These are phyloP conservation scores for Pyrenochaeta sp. DNA, from an alignment of 2,329 filamentous ascomycete genomes.

Conservation along the genomic window DNA sequence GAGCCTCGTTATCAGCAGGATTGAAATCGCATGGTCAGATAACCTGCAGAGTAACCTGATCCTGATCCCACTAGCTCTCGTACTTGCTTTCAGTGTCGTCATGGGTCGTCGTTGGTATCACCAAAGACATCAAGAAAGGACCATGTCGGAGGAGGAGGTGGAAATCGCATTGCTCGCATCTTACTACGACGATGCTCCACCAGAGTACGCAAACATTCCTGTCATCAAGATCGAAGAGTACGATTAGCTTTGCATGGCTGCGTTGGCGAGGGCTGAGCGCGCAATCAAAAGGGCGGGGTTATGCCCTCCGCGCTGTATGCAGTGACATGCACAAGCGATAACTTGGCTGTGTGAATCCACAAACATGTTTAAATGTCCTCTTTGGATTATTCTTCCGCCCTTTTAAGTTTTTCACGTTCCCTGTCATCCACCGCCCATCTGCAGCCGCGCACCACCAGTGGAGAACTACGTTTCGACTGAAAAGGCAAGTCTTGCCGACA, in stretches of 20 bases:
- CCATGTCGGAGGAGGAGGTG: slow-evolving; percentile 16
- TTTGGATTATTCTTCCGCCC: not conserved
- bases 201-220: slow-evolving; percentile 28
- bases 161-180: slow-evolving; percentile 27
- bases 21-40: slow-evolving; percentile 12
- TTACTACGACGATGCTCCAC: slow-evolving; percentile 20
- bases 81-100: slow-evolving; percentile 18
- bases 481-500: slow-evolving; percentile 12
- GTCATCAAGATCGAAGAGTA: slow-evolving; percentile 29
- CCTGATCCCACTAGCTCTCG: slow-evolving; percentile 20
- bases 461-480: slow-evolving; percentile 3
- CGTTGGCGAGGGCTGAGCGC: slow-evolving; percentile 11
- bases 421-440: slow-evolving; percentile 1
- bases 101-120: slow-evolving; percentile 18
- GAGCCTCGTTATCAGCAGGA: slow-evolving; percentile 18
- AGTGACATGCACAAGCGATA: slow-evolving; percentile 1
- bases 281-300: slow-evolving; percentile 14
- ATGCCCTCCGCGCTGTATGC: not conserved
- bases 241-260: slow-evolving; percentile 15
- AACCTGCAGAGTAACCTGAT: slow-evolving; percentile 18
- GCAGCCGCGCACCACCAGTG: slow-evolving; percentile 8
- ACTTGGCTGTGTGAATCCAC: slow-evolving; percentile 7
- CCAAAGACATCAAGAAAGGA: slow-evolving; percentile 15
- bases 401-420: slow-evolving; percentile 4
- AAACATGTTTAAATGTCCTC: slow-evolving; percentile 5